phyloP scores from a whole-genome alignment of 768 basidiomycete species.

The Hygrocybe coccinea region DNA sequence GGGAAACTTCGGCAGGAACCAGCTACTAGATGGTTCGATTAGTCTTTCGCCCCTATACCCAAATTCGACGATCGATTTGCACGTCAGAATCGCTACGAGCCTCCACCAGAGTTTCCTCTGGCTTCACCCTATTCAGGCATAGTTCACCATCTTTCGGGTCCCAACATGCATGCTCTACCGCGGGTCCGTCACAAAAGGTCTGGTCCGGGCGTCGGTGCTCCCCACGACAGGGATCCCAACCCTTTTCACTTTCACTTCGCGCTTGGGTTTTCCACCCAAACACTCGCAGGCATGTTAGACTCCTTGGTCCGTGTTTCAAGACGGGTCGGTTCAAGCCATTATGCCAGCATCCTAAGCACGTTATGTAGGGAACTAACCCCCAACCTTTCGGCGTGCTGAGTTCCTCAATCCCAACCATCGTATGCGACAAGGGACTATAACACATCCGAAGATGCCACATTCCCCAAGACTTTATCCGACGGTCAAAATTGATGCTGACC shows the following conservation, averaged over 20 bases:
- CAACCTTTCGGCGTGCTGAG: slow-evolving; percentile 56
- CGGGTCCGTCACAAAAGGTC: slow-evolving; percentile 11
- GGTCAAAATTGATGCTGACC: slow-evolving; percentile 67
- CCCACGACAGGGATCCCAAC: slow-evolving; percentile 62
- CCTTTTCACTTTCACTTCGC: slow-evolving; percentile 75
- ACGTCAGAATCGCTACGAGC: slow-evolving; percentile 94
- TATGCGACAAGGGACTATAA: no score
- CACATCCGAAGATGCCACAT: slow-evolving; percentile 63
- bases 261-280: slow-evolving; percentile 77
- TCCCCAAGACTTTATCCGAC: slow-evolving; percentile 52
- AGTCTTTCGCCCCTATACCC: slow-evolving; percentile 96
- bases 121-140: no score
- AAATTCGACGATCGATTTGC: slow-evolving; percentile 94
- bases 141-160: no score
- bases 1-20: no score
- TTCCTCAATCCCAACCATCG: slow-evolving; percentile 61
- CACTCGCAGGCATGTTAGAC: slow-evolving; percentile 80
- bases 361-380: slow-evolving; percentile 8
- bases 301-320: slow-evolving; percentile 86
- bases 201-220: slow-evolving; percentile 7
- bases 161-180: no score
- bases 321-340: slow-evolving; percentile 75
- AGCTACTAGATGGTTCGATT: slow-evolving; percentile 93
- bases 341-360: slow-evolving; percentile 63
- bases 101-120: slow-evolving; percentile 96